Evolutionary conservation across 345 rosid species (phyloP).

Genomic region (Moringa oleifera): DNA sequence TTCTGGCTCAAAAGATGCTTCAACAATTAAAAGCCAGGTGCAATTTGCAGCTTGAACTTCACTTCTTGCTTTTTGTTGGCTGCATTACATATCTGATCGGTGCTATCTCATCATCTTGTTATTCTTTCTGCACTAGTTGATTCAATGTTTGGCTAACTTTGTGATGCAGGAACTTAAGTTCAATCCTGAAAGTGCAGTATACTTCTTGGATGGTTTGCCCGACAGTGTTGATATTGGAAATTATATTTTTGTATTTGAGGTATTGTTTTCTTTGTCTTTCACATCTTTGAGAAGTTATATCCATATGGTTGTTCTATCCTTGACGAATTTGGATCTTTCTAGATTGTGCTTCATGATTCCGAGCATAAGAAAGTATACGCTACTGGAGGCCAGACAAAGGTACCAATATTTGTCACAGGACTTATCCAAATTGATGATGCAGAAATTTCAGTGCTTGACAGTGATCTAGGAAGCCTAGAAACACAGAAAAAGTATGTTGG

Average conservation of each 20-base stretch:
- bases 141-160: conserved; percentile 13
- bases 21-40: conserved; percentile 71
- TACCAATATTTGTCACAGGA: conserved; percentile 64
- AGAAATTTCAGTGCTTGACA: conserved; percentile 77
- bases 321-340: conserved; percentile 13
- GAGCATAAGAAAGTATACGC: conserved; percentile 50
- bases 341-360: conserved; percentile 63
- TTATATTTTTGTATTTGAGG: conserved; percentile 83
- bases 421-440: conserved; percentile 54
- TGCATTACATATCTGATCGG: no score
- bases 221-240: conserved; percentile 69
- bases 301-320: conserved; percentile 9
- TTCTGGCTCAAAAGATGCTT: conserved; percentile 44
- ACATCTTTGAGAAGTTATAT: conserved; percentile 8
- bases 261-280: conserved; percentile 23
- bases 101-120: no score
- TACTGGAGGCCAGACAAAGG: conserved; percentile 54
- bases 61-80: not conserved
- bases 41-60: conserved; percentile 1
- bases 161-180: conserved; percentile 67
- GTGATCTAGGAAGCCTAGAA: conserved; percentile 76
- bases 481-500: conserved; percentile 58
- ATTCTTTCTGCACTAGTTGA: not conserved
- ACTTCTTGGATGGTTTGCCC: conserved; percentile 53
- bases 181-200: conserved; percentile 41